Conservation (phyloP, 2,329 filamentous ascomycete genomes). For the Xylariaceae sp. region DNA sequence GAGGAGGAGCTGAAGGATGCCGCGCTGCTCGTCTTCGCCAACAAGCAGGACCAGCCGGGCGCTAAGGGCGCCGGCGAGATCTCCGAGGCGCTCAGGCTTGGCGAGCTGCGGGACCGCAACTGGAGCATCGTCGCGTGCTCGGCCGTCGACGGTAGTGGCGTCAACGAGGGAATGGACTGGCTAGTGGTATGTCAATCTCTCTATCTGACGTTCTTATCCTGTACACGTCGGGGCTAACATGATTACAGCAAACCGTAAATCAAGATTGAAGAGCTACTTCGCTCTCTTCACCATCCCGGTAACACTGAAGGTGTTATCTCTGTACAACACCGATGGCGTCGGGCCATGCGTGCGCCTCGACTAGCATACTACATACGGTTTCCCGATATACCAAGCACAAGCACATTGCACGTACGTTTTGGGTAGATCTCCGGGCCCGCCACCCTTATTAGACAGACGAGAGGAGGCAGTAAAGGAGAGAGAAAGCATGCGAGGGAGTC, state of each 20-base stretch:
- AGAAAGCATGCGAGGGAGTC: slow-evolving; percentile 5
- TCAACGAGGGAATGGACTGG: slow-evolving; percentile 99
- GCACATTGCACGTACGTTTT: slow-evolving; percentile 11
- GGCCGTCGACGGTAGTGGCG: slow-evolving; percentile 89
- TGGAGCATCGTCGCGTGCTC: slow-evolving; percentile 99
- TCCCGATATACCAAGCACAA: slow-evolving; percentile 7
- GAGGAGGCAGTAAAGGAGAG: background rate
- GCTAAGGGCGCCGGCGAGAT: slow-evolving; percentile 96
- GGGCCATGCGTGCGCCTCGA: slow-evolving; percentile 31
- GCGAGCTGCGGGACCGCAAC: slow-evolving; percentile 90
- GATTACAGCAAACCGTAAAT: slow-evolving; percentile 18
- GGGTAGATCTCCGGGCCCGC: slow-evolving; percentile 12
- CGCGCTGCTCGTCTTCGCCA: slow-evolving; percentile 88
- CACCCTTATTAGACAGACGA: slow-evolving; percentile 5
- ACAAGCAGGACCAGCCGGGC: slow-evolving; percentile 97
- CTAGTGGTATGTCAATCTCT: slow-evolving; percentile 62
- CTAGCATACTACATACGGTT: slow-evolving; percentile 8
- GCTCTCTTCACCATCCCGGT: background rate
- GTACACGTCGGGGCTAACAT: slow-evolving; percentile 5
- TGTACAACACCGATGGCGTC: slow-evolving; percentile 27
- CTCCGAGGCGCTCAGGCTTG: slow-evolving; percentile 83
- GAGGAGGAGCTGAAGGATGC: slow-evolving; percentile 96
- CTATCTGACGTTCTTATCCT: background rate
- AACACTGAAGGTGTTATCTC: slow-evolving; percentile 8
- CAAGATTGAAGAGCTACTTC: slow-evolving; percentile 11